These are phyloP conservation scores for Bromus sterilis DNA, from an alignment of 176 grass and related monocot genomes.

Conservation along the genomic window DNA sequence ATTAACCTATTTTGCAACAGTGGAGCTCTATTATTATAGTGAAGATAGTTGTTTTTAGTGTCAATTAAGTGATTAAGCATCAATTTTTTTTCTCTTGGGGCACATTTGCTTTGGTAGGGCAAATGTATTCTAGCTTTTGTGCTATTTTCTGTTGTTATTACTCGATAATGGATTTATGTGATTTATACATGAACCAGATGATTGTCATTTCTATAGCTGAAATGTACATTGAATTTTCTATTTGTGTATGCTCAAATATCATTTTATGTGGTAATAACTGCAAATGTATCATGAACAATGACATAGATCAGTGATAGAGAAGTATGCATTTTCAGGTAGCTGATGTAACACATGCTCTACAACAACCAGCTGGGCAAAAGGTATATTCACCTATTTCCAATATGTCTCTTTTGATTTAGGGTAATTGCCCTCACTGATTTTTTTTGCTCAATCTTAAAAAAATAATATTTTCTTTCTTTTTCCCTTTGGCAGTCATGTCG, in stretches of 20 bases:
- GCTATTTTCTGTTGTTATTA: background rate
- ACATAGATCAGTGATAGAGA: background rate
- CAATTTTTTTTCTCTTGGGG: background rate
- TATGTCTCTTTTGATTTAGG: background rate
- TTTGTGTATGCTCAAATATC: background rate
- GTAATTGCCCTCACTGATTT: background rate
- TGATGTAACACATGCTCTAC: conserved; percentile 94
- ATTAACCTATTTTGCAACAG: background rate
- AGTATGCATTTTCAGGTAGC: conserved; percentile 63
- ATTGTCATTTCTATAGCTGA: background rate
- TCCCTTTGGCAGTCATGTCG: background rate
- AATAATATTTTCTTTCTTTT: background rate
- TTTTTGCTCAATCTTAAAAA: background rate
- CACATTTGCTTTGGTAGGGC: background rate
- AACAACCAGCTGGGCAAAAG: conserved; percentile 96
- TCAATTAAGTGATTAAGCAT: background rate
- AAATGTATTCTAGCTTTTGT: background rate
- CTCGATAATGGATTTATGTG: background rate
- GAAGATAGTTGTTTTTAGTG: background rate
- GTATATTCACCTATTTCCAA: conserved; percentile 16
- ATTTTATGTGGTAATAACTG: background rate
- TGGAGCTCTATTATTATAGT: background rate
- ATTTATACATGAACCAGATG: background rate
- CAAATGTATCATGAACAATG: background rate
- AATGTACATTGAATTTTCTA: background rate